Conservation (phyloP, 148 eudicot species). For the Fagopyrum esculentum region DNA sequence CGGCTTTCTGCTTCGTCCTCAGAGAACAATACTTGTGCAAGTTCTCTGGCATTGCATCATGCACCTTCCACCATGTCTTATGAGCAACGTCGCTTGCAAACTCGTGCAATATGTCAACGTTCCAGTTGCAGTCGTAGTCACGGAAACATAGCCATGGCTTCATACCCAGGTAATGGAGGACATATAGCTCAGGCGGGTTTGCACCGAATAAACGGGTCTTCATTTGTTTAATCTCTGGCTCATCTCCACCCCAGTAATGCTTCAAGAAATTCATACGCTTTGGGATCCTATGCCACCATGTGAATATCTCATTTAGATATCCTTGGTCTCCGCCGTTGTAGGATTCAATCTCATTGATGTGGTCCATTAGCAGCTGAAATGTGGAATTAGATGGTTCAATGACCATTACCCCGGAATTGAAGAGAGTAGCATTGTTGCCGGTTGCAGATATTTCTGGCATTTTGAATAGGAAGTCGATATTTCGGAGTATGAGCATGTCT, state of each 20-base stretch:
- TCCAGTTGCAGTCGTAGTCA: conserved; percentile 96
- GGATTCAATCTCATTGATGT: conserved; percentile 69
- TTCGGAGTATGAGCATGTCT: conserved; percentile 72
- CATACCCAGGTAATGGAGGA: conserved; percentile 72
- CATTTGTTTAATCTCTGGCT: conserved; percentile 59
- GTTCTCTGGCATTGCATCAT: conserved; percentile 80
- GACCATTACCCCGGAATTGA: conserved; percentile 96
- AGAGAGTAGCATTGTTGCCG: conserved; percentile 75
- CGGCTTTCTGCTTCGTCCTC: conserved; percentile 76
- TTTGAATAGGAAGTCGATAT: conserved; percentile 70
- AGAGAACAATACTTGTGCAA: conserved; percentile 71
- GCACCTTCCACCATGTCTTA: conserved; percentile 83
- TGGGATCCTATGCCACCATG: conserved; percentile 95
- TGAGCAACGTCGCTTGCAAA: conserved; percentile 91
- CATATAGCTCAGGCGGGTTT: conserved; percentile 74
- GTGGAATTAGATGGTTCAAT: conserved; percentile 92
- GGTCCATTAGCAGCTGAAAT: conserved; percentile 76
- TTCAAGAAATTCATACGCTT: conserved; percentile 81
- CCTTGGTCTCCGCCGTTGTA: conserved; percentile 98
- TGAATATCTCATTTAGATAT: conserved; percentile 81
- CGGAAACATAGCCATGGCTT: conserved; percentile 92
- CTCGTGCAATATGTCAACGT: conserved; percentile 56
- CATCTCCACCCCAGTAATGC: conserved; percentile 82
- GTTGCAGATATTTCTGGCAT: conserved; percentile 81
- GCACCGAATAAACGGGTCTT: conserved; percentile 69